Evolutionary conservation across 2,329 filamentous ascomycete genomes (phyloP).

Genomic region (Beauveria pseudobassiana): DNA sequence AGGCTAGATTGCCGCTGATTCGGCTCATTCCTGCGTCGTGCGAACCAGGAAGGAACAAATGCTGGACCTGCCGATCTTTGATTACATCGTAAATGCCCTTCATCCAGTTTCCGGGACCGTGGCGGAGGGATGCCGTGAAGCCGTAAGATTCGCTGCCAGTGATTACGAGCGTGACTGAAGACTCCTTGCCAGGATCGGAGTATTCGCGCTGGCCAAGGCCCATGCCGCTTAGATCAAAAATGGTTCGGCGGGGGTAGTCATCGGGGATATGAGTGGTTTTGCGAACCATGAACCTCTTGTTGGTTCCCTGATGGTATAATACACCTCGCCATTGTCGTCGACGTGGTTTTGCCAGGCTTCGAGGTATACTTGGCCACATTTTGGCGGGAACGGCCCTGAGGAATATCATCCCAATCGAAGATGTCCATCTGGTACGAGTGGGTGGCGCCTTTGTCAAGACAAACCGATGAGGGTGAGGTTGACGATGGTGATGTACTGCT

Average conservation of each 20-base stretch:
- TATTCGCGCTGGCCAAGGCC: conserved; percentile 27
- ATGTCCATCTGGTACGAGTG: conserved; percentile 25
- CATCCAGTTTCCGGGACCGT: conserved; percentile 26
- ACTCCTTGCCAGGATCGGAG: conserved; percentile 22
- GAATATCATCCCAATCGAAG: conserved; percentile 26
- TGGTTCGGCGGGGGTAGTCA: conserved; percentile 19
- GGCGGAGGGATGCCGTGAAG: conserved; percentile 23
- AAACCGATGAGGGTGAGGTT: conserved; percentile 27
- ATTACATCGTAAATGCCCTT: conserved; percentile 24
- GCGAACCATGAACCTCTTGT: conserved; percentile 23
- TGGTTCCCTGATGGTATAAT: conserved; percentile 24
- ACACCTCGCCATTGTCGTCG: conserved; percentile 25
- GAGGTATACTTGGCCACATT: conserved; percentile 22
- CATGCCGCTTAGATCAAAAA: conserved; percentile 25
- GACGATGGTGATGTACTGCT: conserved; percentile 26
- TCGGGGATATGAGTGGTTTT: conserved; percentile 23
- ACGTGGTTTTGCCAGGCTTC: conserved; percentile 13
- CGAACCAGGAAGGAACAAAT: conserved; percentile 40
- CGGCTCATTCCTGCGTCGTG: conserved; percentile 42
- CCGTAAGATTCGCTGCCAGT: conserved; percentile 27
- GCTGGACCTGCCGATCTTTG: conserved; percentile 31
- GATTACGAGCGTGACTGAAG: conserved; percentile 26
- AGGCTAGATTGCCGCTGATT: conserved; percentile 27
- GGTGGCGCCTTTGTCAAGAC: conserved; percentile 16
- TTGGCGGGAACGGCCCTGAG: conserved; percentile 24